Evolutionary conservation across 768 basidiomycete species (phyloP).

Genomic region (Rhodotorula paludigena): DNA sequence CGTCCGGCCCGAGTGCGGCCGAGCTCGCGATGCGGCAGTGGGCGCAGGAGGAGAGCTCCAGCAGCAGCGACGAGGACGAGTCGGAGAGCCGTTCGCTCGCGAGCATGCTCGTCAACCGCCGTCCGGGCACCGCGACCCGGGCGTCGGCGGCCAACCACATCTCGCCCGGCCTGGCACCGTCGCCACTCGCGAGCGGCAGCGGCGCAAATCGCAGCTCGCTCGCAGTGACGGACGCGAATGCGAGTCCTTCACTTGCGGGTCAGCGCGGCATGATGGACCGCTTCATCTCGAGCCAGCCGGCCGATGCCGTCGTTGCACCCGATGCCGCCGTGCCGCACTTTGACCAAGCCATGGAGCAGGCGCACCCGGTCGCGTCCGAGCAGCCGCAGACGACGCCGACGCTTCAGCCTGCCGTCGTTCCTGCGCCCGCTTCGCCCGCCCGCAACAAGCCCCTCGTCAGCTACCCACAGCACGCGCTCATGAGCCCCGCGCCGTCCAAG

Average conservation of each 20-base stretch:
- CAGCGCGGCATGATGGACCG: conserved; percentile 38
- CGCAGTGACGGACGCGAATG: background rate
- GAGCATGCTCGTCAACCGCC: conserved; percentile 1
- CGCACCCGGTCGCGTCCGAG: background rate
- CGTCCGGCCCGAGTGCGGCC: background rate
- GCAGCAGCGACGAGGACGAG: conserved; percentile 19
- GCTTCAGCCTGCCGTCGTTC: too few relatives aligned
- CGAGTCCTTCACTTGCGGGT: conserved; percentile 5
- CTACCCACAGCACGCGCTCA: conserved; percentile 20
- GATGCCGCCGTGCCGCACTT: background rate
- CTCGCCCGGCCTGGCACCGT: background rate
- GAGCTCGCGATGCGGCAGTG: conserved; percentile 15
- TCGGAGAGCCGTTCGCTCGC: conserved; percentile 7
- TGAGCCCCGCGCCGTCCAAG: conserved; percentile 20
- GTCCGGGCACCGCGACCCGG: background rate
- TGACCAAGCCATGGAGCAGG: background rate
- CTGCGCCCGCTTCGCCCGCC: background rate
- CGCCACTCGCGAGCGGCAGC: background rate
- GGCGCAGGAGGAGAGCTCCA: conserved; percentile 25
- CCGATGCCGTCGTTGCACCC: background rate
- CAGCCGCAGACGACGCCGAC: conserved; percentile 1
- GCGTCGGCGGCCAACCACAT: background rate
- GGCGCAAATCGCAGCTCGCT: background rate
- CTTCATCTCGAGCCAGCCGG: conserved; percentile 18
- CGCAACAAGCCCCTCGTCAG: background rate